Conservation (phyloP, 2,329 filamentous ascomycete species). For the Neophaeococcomyces aloes region DNA sequence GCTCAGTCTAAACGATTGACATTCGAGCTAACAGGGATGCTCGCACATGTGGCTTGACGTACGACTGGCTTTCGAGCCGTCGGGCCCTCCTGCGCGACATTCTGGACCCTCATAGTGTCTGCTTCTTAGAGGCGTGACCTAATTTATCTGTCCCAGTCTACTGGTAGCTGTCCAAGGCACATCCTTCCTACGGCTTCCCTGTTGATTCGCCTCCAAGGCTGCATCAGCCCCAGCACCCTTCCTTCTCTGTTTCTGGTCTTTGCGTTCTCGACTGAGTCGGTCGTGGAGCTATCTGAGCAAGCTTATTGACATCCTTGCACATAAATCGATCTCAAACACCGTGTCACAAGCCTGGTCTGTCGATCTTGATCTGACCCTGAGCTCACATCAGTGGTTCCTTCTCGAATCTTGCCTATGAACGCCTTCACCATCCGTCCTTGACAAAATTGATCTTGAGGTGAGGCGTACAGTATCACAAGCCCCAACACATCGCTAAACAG, state of each 20-base stretch:
- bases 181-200: neutral
- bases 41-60: neutral
- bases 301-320: neutral
- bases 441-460: neutral
- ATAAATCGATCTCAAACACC: conserved; percentile 2
- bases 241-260: neutral
- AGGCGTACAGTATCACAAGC: conserved; percentile 3
- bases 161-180: neutral
- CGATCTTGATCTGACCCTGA: neutral
- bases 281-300: neutral
- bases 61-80: neutral
- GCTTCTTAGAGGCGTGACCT: neutral
- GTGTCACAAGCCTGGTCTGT: neutral
- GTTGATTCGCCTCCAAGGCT: neutral
- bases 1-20: no score
- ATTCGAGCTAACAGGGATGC: neutral
- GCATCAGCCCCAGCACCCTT: neutral
- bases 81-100: neutral
- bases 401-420: conserved; percentile 1
- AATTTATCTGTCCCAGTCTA: neutral
- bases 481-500: neutral
- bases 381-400: neutral
- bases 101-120: neutral
- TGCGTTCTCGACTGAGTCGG: neutral
- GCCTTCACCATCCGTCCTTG: neutral